Conservation (phyloP, 345 rosid genomes). For the Geranium rotundifolium region DNA sequence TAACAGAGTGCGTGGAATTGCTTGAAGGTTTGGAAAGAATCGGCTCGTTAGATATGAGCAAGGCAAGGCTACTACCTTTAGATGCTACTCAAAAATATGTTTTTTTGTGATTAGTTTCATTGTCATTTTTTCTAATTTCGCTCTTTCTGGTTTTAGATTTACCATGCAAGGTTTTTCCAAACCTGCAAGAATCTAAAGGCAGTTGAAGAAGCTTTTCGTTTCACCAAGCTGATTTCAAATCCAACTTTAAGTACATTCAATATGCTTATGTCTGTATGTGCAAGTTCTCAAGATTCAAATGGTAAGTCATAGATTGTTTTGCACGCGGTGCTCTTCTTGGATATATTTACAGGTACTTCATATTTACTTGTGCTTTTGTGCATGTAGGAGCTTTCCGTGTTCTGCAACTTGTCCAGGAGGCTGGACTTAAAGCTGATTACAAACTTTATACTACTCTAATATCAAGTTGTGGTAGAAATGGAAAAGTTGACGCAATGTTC, state of each 20-base stretch:
- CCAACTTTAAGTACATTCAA: conserved; percentile 92
- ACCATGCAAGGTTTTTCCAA: conserved; percentile 73
- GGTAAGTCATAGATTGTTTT: conserved; percentile 30
- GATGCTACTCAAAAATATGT: conserved; percentile 7
- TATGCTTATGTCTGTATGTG: conserved; percentile 88
- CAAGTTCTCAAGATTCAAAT: conserved; percentile 62
- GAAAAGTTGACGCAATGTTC: conserved; percentile 94
- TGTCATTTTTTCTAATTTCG: conserved; percentile 3
- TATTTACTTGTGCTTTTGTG: conserved; percentile 10
- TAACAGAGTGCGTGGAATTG: conserved; percentile 56
- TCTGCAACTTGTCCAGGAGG: conserved; percentile 51
- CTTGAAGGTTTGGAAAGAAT: conserved; percentile 64
- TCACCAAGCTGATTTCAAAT: conserved; percentile 63
- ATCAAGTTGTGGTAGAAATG: conserved; percentile 87
- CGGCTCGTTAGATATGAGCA: conserved; percentile 64
- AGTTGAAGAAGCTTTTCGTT: conserved; percentile 74
- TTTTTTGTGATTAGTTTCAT: background rate
- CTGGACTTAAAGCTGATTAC: conserved; percentile 64
- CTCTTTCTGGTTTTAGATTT: conserved; percentile 36
- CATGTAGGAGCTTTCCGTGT: conserved; percentile 68
- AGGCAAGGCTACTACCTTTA: conserved; percentile 30
- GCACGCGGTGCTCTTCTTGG: conserved; percentile 1
- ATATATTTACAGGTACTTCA: conserved; percentile 3
- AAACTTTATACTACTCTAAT: conserved; percentile 89
- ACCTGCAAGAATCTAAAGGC: conserved; percentile 60